These are phyloP conservation scores for Cercophora sp. DNA, from an alignment of 495 filamentous ascomycete genomes.

Conservation along the genomic window DNA sequence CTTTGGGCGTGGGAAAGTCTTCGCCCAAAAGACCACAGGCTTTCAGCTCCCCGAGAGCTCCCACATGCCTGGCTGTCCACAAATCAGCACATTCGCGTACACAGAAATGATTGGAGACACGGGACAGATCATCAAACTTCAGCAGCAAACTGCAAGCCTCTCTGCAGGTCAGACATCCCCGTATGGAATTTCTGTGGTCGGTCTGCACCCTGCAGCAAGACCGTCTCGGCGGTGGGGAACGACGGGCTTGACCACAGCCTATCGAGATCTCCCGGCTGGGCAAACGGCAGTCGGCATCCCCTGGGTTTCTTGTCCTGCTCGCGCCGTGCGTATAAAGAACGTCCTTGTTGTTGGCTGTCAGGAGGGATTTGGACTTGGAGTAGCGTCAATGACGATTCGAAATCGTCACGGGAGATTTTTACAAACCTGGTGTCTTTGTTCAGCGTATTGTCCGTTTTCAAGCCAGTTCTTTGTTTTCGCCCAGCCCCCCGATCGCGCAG, in stretches of 20 bases:
- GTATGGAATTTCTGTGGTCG: not conserved
- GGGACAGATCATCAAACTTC: conserved; percentile 3
- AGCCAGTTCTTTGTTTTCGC: no score
- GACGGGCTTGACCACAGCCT: conserved; percentile 9
- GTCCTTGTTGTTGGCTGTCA: not conserved
- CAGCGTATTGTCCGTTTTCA: no score
- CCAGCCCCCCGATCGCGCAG: no score
- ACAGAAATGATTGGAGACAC: no score
- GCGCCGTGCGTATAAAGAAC: not conserved
- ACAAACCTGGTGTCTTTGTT: no score
- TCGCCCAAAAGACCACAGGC: no score
- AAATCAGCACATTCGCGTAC: conserved; percentile 1
- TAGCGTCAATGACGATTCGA: no score
- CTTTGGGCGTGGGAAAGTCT: not conserved
- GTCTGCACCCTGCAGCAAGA: not conserved
- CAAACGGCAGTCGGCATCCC: conserved; percentile 7
- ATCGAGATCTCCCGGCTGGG: conserved; percentile 22
- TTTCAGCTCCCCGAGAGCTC: no score
- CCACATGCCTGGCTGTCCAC: not conserved
- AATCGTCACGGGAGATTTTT: no score
- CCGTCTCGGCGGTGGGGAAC: conserved; percentile 6
- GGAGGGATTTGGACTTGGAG: not conserved
- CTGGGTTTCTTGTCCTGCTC: not conserved
- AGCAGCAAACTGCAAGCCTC: conserved; percentile 13
- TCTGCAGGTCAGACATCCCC: conserved; percentile 8